A percentile compares a stretch with the other conserved stretches of the same genome.
These are phyloP conservation scores for Leccinum laetum DNA, from an alignment of 1,284 basidiomycete species.

Conservation along the genomic window DNA sequence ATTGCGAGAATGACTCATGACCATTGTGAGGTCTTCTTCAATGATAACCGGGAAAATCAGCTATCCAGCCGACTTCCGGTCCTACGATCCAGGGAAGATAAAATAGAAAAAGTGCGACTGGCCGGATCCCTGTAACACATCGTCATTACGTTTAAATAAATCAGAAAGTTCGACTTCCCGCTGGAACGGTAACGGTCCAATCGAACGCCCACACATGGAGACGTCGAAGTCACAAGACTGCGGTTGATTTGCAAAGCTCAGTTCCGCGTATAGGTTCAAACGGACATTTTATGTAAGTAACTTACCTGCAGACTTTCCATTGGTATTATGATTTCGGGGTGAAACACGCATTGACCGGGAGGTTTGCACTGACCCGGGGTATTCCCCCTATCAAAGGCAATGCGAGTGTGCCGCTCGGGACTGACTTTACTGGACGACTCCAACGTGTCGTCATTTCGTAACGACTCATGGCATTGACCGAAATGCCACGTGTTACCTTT, in stretches of 20 bases:
- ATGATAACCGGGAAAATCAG: not conserved
- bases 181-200: not conserved
- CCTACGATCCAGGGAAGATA: not conserved
- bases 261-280: not conserved
- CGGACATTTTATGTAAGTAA: not conserved
- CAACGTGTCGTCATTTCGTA: not conserved
- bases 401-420: not conserved
- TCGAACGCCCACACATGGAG: constrained; percentile 2
- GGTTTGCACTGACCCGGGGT: not conserved
- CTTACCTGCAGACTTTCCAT: constrained; percentile 4
- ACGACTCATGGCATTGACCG: not conserved
- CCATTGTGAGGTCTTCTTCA: not conserved
- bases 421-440: not conserved
- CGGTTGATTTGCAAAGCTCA: not conserved
- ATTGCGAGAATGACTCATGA: not conserved
- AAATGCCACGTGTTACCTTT: constrained; percentile 9
- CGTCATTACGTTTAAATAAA: not conserved
- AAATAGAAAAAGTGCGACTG: not conserved
- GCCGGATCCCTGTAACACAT: not conserved
- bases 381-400: not conserved
- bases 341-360: not conserved
- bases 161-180: not conserved
- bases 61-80: not conserved
- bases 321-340: not conserved
- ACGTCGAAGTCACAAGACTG: not conserved